phyloP scores from a whole-genome alignment of 2,329 filamentous ascomycete species.

The Talaromyces sp. region DNA sequence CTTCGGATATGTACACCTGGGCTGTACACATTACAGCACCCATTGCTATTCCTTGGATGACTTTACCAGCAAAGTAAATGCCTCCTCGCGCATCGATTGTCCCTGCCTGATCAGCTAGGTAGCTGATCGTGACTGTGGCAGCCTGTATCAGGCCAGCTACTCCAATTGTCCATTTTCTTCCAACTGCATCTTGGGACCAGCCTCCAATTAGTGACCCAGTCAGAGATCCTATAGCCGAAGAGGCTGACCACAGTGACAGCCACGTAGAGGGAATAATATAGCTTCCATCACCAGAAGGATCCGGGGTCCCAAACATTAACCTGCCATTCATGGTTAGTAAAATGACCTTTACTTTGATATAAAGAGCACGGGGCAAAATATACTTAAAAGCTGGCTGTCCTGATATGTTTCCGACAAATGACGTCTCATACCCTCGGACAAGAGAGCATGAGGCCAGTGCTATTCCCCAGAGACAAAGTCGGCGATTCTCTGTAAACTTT shows the following conservation, averaged over 20 bases:
- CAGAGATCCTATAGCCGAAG: constrained; percentile 32
- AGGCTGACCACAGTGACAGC: constrained; percentile 39
- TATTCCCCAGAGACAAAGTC: background rate
- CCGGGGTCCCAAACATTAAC: background rate
- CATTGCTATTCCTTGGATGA: constrained; percentile 40
- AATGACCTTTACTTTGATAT: background rate
- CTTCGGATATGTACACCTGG: constrained; percentile 47
- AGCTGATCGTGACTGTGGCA: background rate
- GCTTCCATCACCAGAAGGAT: constrained; percentile 16
- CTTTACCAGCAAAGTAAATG: constrained; percentile 41
- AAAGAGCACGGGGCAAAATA: background rate
- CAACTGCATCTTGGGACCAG: constrained; percentile 33
- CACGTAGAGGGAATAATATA: constrained; percentile 36
- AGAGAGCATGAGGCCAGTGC: background rate
- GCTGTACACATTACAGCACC: constrained; percentile 39
- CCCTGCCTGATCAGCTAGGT: constrained; percentile 14
- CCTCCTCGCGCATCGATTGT: constrained; percentile 27
- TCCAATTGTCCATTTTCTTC: constrained; percentile 30
- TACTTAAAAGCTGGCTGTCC: background rate
- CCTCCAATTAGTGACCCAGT: constrained; percentile 33
- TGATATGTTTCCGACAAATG: background rate
- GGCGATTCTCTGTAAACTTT: background rate
- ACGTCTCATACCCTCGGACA: background rate
- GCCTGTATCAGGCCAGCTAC: constrained; percentile 31
- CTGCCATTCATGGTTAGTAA: background rate